phyloP scores from a whole-genome alignment of 257 asterid genomes.

The Salvia splendens region DNA sequence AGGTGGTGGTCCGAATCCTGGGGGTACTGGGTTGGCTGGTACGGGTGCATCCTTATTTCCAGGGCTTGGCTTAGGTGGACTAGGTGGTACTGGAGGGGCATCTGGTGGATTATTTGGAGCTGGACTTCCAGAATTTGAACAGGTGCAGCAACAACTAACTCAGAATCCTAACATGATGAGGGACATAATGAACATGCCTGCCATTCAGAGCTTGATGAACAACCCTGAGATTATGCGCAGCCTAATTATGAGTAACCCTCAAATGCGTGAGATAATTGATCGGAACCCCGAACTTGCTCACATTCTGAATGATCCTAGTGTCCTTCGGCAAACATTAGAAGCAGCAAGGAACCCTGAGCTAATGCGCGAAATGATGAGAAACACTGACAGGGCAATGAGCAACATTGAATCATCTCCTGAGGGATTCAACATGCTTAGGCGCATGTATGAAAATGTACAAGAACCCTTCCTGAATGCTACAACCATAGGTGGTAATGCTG shows the following conservation, averaged over 20 bases:
- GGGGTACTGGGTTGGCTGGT: conserved; percentile 46
- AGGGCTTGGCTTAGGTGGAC: conserved; percentile 50
- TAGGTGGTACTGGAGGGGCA: conserved; percentile 51
- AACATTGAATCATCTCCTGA: conserved; percentile 74
- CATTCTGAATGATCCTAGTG: conserved; percentile 58
- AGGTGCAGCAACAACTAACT: conserved; percentile 60
- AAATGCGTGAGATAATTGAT: conserved; percentile 69
- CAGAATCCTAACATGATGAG: conserved; percentile 64
- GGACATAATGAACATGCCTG: conserved; percentile 61
- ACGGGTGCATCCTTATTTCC: conserved; percentile 52
- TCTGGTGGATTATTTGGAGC: conserved; percentile 57
- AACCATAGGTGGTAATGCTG: conserved; percentile 44
- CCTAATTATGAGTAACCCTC: conserved; percentile 68
- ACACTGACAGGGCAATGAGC: conserved; percentile 68
- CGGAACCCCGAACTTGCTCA: conserved; percentile 73
- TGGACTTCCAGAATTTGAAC: conserved; percentile 67
- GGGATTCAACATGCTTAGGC: conserved; percentile 74
- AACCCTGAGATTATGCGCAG: conserved; percentile 64
- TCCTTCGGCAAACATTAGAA: conserved; percentile 62
- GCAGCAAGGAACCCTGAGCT: conserved; percentile 70
- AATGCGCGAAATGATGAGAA: conserved; percentile 70
- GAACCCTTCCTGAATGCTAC: conserved; percentile 68
- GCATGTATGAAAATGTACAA: conserved; percentile 72
- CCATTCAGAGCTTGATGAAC: conserved; percentile 60
- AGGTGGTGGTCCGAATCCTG: conserved; percentile 39